Percentiles rank a stretch among this genome's conserved stretches.
phyloP scores from a whole-genome alignment of 345 rosid species.

The Acer yangbiense region DNA sequence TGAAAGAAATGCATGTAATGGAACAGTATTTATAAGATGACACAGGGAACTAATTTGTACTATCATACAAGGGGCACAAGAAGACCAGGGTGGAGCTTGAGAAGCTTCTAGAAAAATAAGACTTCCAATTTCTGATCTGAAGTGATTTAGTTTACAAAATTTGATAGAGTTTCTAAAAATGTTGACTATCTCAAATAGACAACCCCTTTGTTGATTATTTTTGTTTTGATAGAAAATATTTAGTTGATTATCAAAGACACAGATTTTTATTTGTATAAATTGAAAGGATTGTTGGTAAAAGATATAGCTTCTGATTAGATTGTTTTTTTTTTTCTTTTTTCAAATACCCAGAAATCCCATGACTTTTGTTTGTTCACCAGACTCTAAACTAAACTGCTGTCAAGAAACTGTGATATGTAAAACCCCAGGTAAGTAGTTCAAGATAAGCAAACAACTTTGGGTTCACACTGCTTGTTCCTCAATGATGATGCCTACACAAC shows the following conservation, averaged over 20 bases:
- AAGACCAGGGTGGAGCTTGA: background rate
- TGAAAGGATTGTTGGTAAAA: background rate
- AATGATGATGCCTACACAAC: background rate
- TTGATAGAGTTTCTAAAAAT: background rate
- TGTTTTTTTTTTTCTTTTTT: no score
- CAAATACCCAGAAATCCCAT: background rate
- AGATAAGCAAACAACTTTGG: background rate
- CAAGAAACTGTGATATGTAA: background rate
- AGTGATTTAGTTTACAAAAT: background rate
- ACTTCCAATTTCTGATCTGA: background rate
- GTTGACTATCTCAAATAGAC: background rate
- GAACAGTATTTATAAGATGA: background rate
- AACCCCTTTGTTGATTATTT: background rate
- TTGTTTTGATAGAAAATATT: background rate
- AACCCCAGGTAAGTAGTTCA: background rate
- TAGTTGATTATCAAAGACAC: background rate
- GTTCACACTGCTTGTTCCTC: background rate
- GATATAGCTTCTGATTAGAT: background rate
- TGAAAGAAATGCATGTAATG: background rate
- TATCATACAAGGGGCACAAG: background rate
- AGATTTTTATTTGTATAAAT: background rate
- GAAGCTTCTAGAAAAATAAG: background rate
- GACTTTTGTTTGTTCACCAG: slow-evolving; percentile 1
- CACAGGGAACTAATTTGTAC: background rate
- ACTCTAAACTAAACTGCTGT: background rate